Percentiles rank a stretch among this genome's conserved stretches.
Evolutionary conservation across 176 grass and related monocot species (phyloP).

Genomic region (Oryza glaberrima): DNA sequence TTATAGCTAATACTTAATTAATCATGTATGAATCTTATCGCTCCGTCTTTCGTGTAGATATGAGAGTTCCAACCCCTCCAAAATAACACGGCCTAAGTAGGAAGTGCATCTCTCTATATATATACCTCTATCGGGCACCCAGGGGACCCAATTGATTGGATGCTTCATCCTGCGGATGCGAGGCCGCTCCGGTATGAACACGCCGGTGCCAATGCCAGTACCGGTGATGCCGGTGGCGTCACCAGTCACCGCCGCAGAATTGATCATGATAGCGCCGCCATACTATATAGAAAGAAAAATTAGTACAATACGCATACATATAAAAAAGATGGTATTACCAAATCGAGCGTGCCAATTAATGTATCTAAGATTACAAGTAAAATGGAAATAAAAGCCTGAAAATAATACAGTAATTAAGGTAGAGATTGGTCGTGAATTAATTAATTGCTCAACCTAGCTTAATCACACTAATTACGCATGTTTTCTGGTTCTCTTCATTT

Average conservation of each 20-base stretch:
- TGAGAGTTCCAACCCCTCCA: too few relatives aligned
- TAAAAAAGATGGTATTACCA: background rate
- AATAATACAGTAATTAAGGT: background rate
- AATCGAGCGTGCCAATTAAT: background rate
- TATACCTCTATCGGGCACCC: background rate
- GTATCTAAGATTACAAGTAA: background rate
- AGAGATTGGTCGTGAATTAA: background rate
- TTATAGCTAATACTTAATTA: too few relatives aligned
- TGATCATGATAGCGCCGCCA: background rate
- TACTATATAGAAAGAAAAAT: background rate
- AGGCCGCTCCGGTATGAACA: background rate
- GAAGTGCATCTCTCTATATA: too few relatives aligned
- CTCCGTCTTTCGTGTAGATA: too few relatives aligned
- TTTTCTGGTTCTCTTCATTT: background rate
- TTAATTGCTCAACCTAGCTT: background rate
- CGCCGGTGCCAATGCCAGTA: background rate
- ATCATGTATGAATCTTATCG: too few relatives aligned
- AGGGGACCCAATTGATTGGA: too few relatives aligned
- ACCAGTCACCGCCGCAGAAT: background rate
- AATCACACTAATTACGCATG: too few relatives aligned
- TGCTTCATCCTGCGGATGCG: background rate
- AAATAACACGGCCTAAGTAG: too few relatives aligned
- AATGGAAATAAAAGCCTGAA: background rate
- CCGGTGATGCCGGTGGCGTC: background rate
- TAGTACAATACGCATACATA: background rate